These are phyloP conservation scores for Yamadazyma laniorum DNA, from an alignment of 805 yeast species.

Conservation along the genomic window DNA sequence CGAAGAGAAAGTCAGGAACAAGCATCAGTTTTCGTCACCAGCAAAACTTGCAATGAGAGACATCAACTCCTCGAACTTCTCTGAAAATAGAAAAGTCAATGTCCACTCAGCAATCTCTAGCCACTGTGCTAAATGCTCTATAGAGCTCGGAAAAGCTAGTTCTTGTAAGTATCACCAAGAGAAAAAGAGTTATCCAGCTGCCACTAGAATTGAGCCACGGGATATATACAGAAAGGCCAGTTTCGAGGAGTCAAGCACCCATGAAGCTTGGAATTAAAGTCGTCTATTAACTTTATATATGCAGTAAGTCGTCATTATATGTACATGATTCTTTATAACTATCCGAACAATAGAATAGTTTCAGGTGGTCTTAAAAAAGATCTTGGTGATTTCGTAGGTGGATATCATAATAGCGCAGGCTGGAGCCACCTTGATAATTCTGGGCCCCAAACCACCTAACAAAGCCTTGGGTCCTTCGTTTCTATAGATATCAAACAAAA, in stretches of 20 bases:
- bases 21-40: neutral
- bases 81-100: neutral
- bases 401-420: conserved; percentile 98
- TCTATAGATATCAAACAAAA: conserved; percentile 57
- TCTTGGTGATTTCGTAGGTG: conserved; percentile 86
- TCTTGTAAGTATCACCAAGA: conserved; percentile 1
- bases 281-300: neutral
- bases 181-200: neutral
- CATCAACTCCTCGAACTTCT: neutral
- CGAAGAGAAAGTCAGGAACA: conserved; percentile 8
- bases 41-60: conserved; percentile 1
- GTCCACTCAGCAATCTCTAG: conserved; percentile 1
- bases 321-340: no score
- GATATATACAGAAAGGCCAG: neutral
- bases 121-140: conserved; percentile 10
- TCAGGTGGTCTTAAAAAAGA: conserved; percentile 36
- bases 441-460: conserved; percentile 84
- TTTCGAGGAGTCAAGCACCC: neutral
- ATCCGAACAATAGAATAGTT: no score
- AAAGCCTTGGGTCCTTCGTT: conserved; percentile 80
- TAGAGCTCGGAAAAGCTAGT: conserved; percentile 1
- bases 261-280: neutral
- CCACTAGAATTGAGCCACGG: neutral
- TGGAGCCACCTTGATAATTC: conserved; percentile 90
- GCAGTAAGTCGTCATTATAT: no score